phyloP scores from a whole-genome alignment of 768 basidiomycete genomes.

The Phylloporus arenicola region DNA sequence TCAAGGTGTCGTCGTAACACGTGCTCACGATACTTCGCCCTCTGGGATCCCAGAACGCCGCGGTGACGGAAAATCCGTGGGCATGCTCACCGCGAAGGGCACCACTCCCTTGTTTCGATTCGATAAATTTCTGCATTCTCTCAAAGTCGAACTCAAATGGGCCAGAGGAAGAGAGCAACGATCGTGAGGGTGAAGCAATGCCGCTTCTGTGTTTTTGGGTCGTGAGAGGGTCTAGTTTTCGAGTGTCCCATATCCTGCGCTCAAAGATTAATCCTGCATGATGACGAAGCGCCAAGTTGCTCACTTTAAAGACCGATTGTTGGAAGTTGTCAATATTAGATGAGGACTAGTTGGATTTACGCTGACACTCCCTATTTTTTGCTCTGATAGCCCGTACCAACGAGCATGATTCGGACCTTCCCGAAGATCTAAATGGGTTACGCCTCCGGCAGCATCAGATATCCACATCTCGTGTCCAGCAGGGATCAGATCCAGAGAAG shows the following conservation, averaged over 20 bases:
- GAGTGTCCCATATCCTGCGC: constrained; percentile 72
- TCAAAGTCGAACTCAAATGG: constrained; percentile 35
- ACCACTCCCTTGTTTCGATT: constrained; percentile 49
- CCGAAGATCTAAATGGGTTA: constrained; percentile 73
- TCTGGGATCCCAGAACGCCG: constrained; percentile 82
- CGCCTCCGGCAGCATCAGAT: constrained; percentile 65
- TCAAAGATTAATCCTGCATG: not conserved
- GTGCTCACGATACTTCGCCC: constrained; percentile 79
- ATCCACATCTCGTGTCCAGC: constrained; percentile 81
- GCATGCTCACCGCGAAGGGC: constrained; percentile 57
- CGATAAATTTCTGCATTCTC: constrained; percentile 43
- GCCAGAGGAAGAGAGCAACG: constrained; percentile 21
- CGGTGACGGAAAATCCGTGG: constrained; percentile 74
- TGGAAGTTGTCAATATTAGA: constrained; percentile 71
- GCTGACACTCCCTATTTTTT: constrained; percentile 77
- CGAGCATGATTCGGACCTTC: constrained; percentile 49
- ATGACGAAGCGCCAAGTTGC: constrained; percentile 10
- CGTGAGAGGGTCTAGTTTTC: constrained; percentile 51
- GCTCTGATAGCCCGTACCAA: constrained; percentile 60
- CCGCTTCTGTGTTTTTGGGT: constrained; percentile 15
- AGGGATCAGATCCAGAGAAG: constrained; percentile 64
- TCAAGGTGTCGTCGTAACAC: constrained; percentile 73
- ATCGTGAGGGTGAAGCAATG: constrained; percentile 21
- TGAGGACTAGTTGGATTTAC: constrained; percentile 67
- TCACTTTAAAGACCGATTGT: constrained; percentile 66